These are phyloP conservation scores for Nematocida ironsii DNA, from an alignment of 371 early-diverging fungal species.

Conservation along the genomic window DNA sequence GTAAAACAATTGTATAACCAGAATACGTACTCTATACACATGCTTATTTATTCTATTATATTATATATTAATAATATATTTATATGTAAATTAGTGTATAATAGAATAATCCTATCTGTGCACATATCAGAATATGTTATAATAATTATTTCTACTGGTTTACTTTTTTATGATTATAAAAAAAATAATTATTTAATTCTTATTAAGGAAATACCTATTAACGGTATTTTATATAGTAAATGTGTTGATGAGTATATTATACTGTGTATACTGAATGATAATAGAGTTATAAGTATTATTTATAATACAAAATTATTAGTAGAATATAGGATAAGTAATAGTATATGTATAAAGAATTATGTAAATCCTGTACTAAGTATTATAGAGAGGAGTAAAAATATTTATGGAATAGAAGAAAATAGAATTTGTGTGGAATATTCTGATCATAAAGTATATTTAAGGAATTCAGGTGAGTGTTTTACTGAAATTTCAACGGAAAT, in stretches of 20 bases:
- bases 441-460: not conserved
- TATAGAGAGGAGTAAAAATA: too few relatives aligned
- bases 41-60: not conserved
- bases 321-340: not conserved
- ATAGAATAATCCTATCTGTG: not conserved
- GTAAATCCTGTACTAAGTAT: too few relatives aligned
- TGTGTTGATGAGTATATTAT: not conserved
- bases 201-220: not conserved
- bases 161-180: not conserved
- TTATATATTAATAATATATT: slow-evolving; percentile 16
- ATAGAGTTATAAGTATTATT: not conserved
- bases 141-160: not conserved
- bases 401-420: too few relatives aligned
- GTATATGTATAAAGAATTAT: too few relatives aligned
- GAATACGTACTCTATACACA: slow-evolving; percentile 5
- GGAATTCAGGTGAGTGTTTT: not conserved
- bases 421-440: not conserved
- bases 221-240: not conserved
- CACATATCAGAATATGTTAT: not conserved
- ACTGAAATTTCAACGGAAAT: not conserved
- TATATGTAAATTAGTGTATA: not conserved
- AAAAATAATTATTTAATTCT: not conserved
- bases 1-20: slow-evolving; percentile 19
- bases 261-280: not conserved
- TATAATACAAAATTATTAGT: not conserved